phyloP scores from a whole-genome alignment of 176 grass and related monocot species.

The Aegilops sharonensis region DNA sequence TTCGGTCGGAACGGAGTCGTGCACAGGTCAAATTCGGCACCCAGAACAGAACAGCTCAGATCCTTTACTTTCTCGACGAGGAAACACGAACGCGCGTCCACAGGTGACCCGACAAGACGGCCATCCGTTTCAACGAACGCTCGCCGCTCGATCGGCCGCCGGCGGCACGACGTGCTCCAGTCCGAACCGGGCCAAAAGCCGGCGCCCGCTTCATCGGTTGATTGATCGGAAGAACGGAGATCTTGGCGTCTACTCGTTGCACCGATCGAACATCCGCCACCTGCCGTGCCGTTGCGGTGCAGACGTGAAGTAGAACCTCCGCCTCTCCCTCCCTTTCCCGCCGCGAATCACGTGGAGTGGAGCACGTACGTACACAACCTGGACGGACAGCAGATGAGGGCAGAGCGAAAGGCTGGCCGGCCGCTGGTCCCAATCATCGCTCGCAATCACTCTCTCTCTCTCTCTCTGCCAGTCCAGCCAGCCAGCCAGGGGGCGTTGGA shows the following conservation, averaged over 20 bases:
- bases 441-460: slow-evolving; percentile 10
- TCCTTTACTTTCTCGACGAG: background rate
- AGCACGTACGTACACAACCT: background rate
- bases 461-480: too few relatives aligned
- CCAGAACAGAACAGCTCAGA: background rate
- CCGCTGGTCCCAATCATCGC: slow-evolving; percentile 43
- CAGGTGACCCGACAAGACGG: background rate
- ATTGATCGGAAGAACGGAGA: too few relatives aligned
- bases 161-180: background rate
- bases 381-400: background rate
- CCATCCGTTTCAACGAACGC: background rate
- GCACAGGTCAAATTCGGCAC: slow-evolving; percentile 19
- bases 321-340: background rate
- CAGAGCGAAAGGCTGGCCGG: background rate
- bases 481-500: background rate
- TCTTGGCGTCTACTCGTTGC: background rate
- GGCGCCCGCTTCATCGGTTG: background rate
- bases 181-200: background rate
- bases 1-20: background rate
- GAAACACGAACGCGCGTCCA: background rate
- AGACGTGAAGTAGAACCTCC: slow-evolving; percentile 16
- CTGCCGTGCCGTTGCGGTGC: background rate
- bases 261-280: background rate
- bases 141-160: slow-evolving; percentile 22
- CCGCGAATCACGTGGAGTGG: background rate